Base-by-base conservation (phyloP, 2,329 filamentous ascomycete species). In the Trichoderma atrobrunneum region DNA sequence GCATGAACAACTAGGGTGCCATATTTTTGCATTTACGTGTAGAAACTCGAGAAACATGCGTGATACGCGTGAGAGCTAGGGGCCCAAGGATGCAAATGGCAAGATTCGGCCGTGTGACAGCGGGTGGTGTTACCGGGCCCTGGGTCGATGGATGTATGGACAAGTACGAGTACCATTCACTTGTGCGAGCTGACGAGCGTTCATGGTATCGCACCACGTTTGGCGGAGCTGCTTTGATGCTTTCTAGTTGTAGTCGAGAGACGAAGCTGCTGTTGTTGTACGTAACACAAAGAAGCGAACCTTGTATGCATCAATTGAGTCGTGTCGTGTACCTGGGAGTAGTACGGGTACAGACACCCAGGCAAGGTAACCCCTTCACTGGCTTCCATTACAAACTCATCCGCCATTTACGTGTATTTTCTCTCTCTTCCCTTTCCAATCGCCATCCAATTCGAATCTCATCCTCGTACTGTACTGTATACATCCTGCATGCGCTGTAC, bases 61-160 rank as follows among this genome's bases (percentile, higher is more conserved):
- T 32, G 56, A 68, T 68, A 60, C 65, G 28, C 66, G 66, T 18
- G 66, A 36, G 14, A 69, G 66, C 26, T n/a, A 28, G 43, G 39
- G 26, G 28, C 12, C 16, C 26, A 21, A 56, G 48, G 43, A 30
- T 32, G 18, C 43, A 67, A 60, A 60, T 67, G 64, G 64, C 64
- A 67, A 67, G 64, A 67, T 28, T 67, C 21, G 57, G 39, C 18
- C 57, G 66, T 54, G 30, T 70, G 57, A 70, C 36, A 21, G 56
- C 56, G 39, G 66, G 66, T 70, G 66, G 66, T 70, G 66, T 34
- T 70, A 70, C 66, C 66, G 28, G 43, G 18, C 18, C 18, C 16
- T 60, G 28, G n/a, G 18, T 28, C 30, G 7, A 60, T 34, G 28
- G 24, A 10, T 14, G 59, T 14, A 16, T 6, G 30, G 10, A 30